Base-by-base conservation (phyloP, 192 early-diverging fungal genomes). In the Coemansia sp. region DNA sequence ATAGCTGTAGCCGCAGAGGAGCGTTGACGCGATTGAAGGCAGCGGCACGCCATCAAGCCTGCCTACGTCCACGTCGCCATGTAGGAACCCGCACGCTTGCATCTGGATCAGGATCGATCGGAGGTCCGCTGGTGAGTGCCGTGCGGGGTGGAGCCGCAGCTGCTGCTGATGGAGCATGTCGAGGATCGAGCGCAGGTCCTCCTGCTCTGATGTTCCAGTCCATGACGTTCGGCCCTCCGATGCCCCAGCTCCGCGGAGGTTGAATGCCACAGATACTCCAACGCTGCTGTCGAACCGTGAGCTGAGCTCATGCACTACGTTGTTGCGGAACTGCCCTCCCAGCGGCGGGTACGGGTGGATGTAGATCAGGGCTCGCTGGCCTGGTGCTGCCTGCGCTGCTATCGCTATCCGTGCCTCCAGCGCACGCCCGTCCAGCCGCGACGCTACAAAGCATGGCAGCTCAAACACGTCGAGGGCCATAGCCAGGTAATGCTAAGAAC, bases 1-100 rank as follows among this genome's bases (percentile, higher is more conserved):
- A 60, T 82, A 82, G 79, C 79, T 82, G 75, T 82, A 82, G 14
- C 79, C 79, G 39, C 74, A 77, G 35, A 82, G 60, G 24, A 82
- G 71, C 51, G 66, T 69, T 28, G 26, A 48, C 8, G 66, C 14
- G 24, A 77, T 38, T 13, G 39, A 51, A 50, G 79, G 79, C 67
- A 82, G 63, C n/a, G 75, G 74, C 46, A 82, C 60, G 18, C 42
- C 46, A 36, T 64, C 77, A 6, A 65, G 43, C 16, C 16, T 23
- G 65, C 38, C 66, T 59, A 33, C 43, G 20, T 50, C 62, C 14
- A n/a, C 72, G 55, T 37, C 66, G 5, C 56, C 23, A 0, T 55
- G 37, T 7, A 69, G 37, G 45, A 72, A 63, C 26, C 78, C 78
- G 28, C 78, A 69, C 9, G 78, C 73, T 31, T 66, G 78, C 78